Conservation (phyloP, 2,329 filamentous ascomycete genomes). For the Graphilbum fragrans region DNA sequence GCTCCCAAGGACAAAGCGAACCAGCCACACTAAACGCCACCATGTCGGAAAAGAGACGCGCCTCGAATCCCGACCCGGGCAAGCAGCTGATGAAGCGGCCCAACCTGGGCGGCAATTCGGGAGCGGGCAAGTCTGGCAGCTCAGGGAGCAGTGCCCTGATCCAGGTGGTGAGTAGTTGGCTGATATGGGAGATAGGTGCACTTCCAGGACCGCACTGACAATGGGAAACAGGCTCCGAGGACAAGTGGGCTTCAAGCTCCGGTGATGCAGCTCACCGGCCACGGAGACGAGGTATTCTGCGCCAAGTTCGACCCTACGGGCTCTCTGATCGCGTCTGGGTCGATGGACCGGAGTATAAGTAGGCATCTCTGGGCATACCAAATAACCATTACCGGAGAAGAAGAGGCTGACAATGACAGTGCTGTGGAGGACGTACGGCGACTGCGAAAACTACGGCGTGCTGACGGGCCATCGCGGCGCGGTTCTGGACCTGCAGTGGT, state of each 20-base stretch:
- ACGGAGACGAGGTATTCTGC: constrained; percentile 77
- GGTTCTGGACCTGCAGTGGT: constrained; percentile 89
- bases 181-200: neutral
- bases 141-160: constrained; percentile 32
- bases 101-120: constrained; percentile 46
- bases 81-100: constrained; percentile 84
- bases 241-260: constrained; percentile 79
- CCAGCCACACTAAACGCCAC: too few relatives aligned
- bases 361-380: constrained; percentile 21
- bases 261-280: constrained; percentile 83
- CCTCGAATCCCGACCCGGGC: constrained; percentile 63
- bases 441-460: constrained; percentile 88
- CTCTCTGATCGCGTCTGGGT: constrained; percentile 81
- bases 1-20: too few relatives aligned
- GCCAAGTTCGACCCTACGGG: constrained; percentile 84
- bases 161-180: constrained; percentile 32
- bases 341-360: constrained; percentile 90
- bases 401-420: constrained; percentile 45
- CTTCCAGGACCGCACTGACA: neutral
- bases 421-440: constrained; percentile 84
- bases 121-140: constrained; percentile 26
- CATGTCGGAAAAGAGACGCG: constrained; percentile 92
- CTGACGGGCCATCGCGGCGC: constrained; percentile 85
- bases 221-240: constrained; percentile 44
- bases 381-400: neutral